phyloP scores from a whole-genome alignment of 2,329 filamentous ascomycete genomes.

The Mycosphaerelloides madeirae region DNA sequence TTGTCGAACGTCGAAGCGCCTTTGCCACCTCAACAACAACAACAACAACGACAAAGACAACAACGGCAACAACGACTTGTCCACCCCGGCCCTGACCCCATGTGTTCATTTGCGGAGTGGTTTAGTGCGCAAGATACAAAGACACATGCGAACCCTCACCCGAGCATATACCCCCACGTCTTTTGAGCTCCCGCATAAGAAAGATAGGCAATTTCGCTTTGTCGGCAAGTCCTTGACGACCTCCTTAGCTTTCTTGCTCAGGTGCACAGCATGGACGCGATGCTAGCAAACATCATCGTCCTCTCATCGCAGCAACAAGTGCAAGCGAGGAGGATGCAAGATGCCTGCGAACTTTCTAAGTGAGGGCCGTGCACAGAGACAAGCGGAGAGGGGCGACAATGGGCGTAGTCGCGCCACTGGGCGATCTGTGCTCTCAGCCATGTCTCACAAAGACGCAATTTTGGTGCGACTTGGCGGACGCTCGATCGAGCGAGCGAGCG shows the following conservation, averaged over 20 bases:
- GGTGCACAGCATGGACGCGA: constrained; percentile 2
- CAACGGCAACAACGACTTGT: background rate
- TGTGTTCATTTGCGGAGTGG: constrained; percentile 6
- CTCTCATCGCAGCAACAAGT: background rate
- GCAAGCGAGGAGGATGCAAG: too few relatives aligned
- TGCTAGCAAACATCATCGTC: constrained; percentile 4
- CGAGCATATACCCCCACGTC: constrained; percentile 4
- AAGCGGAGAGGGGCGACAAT: constrained; percentile 6
- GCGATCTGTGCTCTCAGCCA: constrained; percentile 11
- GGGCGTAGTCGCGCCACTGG: constrained; percentile 6
- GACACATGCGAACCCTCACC: background rate
- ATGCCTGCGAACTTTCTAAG: too few relatives aligned
- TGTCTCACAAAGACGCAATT: constrained; percentile 16
- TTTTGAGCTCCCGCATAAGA: background rate
- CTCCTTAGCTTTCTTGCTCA: background rate
- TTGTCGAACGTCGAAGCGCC: too few relatives aligned
- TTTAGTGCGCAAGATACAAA: constrained; percentile 1
- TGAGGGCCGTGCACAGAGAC: constrained; percentile 1
- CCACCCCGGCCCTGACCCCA: background rate
- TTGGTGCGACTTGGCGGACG: constrained; percentile 6
- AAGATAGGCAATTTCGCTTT: constrained; percentile 8
- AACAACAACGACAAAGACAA: background rate
- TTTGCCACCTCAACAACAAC: too few relatives aligned
- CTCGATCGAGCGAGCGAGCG: constrained; percentile 9
- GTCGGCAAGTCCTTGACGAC: background rate